These are phyloP conservation scores for Anisodus tanguticus DNA, from an alignment of 257 asterid genomes.

Conservation along the genomic window DNA sequence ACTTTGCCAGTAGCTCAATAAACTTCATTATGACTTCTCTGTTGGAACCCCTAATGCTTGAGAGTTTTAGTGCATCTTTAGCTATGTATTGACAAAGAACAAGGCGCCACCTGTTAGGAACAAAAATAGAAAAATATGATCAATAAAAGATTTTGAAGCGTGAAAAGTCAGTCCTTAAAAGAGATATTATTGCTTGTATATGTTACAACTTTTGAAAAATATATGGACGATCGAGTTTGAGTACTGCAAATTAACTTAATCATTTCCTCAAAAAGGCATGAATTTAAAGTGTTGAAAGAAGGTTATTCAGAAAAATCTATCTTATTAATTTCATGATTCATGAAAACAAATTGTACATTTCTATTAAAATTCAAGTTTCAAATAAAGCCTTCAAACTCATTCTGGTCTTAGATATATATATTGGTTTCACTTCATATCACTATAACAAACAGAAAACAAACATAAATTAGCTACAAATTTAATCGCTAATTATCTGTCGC, in stretches of 20 bases:
- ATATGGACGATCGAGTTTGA: neutral
- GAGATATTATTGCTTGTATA: neutral
- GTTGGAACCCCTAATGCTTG: constrained; percentile 50
- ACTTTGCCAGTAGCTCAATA: constrained; percentile 55
- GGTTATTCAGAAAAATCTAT: neutral
- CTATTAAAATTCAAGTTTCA: neutral
- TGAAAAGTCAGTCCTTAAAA: neutral
- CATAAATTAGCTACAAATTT: no score
- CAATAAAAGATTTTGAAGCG: neutral
- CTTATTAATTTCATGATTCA: neutral
- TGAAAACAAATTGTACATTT: neutral
- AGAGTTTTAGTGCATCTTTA: constrained; percentile 41
- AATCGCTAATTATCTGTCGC: neutral
- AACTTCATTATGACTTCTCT: constrained; percentile 56
- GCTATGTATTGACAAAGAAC: constrained; percentile 49
- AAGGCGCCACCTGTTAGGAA: constrained; percentile 49
- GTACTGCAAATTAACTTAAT: neutral
- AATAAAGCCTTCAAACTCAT: no score
- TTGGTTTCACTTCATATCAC: neutral
- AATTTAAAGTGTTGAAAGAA: neutral
- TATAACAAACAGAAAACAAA: no score
- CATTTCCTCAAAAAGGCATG: neutral
- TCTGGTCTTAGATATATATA: neutral
- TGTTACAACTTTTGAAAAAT: neutral
- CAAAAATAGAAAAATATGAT: neutral